Percentiles rank a stretch among this genome's conserved stretches.
Evolutionary conservation across 805 yeast species (phyloP).

Genomic region (Yamadazyma nakazawae): DNA sequence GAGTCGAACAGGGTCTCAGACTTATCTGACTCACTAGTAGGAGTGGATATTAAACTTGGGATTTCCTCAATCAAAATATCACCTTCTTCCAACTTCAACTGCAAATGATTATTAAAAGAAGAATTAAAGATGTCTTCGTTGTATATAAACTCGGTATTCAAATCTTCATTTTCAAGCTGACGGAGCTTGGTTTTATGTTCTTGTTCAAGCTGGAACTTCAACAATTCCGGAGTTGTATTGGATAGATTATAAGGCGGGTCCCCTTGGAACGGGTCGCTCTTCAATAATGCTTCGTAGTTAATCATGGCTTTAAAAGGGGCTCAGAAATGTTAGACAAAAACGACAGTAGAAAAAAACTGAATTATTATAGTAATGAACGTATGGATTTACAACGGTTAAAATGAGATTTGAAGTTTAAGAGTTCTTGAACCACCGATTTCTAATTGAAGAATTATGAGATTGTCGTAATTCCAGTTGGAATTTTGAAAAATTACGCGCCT

Average conservation of each 20-base stretch:
- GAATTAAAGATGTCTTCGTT: slow-evolving; percentile 20
- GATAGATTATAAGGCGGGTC: slow-evolving; percentile 27
- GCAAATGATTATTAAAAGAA: slow-evolving; percentile 35
- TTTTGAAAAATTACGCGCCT: neutral
- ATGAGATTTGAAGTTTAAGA: too few species aligned
- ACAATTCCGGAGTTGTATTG: slow-evolving; percentile 41
- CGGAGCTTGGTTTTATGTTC: slow-evolving; percentile 27
- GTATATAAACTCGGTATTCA: slow-evolving; percentile 15
- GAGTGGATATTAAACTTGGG: slow-evolving; percentile 19
- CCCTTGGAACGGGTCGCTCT: slow-evolving; percentile 35
- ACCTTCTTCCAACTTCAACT: slow-evolving; percentile 27
- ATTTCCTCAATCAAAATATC: slow-evolving; percentile 18
- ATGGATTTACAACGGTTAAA: neutral
- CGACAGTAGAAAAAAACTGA: neutral
- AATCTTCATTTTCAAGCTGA: slow-evolving; percentile 12
- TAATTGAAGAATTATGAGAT: too few species aligned
- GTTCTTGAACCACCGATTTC: too few species aligned
- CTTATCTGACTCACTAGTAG: slow-evolving; percentile 20
- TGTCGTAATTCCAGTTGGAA: neutral
- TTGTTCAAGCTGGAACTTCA: slow-evolving; percentile 43
- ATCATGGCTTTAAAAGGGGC: slow-evolving; percentile 23
- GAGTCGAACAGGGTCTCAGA: slow-evolving; percentile 4
- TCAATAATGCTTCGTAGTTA: slow-evolving; percentile 33
- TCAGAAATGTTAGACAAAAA: neutral
- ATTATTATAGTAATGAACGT: neutral